These are phyloP conservation scores for Rutstroemia sp. DNA, from an alignment of 2,329 filamentous ascomycete genomes.

Conservation along the genomic window DNA sequence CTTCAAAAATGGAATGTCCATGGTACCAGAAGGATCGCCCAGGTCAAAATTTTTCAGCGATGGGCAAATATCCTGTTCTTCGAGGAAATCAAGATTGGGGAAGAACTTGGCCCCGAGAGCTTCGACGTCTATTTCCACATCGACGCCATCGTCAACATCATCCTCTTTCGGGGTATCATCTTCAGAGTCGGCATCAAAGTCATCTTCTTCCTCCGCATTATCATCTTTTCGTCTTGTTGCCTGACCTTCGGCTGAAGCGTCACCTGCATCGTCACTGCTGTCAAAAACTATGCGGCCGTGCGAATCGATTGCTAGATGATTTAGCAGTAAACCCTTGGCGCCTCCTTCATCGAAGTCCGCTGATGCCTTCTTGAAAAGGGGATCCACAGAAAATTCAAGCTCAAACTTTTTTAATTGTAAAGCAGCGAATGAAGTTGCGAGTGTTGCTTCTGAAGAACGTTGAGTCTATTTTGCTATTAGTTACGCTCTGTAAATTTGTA, in stretches of 20 bases:
- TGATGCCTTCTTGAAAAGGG: slow-evolving; percentile 97
- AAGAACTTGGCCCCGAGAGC: slow-evolving; percentile 77
- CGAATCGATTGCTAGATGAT: slow-evolving; percentile 92
- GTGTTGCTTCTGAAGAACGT: slow-evolving; percentile 84
- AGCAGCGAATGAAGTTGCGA: slow-evolving; percentile 80
- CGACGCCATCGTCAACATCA: slow-evolving; percentile 42
- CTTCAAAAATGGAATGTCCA: slow-evolving; percentile 89
- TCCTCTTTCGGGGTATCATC: slow-evolving; percentile 33
- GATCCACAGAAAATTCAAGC: slow-evolving; percentile 91
- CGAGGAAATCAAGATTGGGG: slow-evolving; percentile 67
- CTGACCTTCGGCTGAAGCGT: slow-evolving; percentile 36
- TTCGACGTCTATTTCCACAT: slow-evolving; percentile 71
- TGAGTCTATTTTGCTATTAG: slow-evolving; percentile 40
- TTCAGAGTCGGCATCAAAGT: slow-evolving; percentile 32
- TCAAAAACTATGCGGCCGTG: slow-evolving; percentile 95
- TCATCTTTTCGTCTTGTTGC: slow-evolving; percentile 51
- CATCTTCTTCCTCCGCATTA: slow-evolving; percentile 41
- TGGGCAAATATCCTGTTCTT: slow-evolving; percentile 86
- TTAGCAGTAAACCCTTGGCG: slow-evolving; percentile 87
- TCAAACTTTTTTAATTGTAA: slow-evolving; percentile 96
- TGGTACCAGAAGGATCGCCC: slow-evolving; percentile 73
- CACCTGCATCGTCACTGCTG: slow-evolving; percentile 79
- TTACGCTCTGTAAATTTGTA: too few species aligned
- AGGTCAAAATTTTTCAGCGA: slow-evolving; percentile 92
- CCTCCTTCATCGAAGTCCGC: slow-evolving; percentile 98